Percentiles rank a stretch among this genome's conserved stretches.
phyloP scores from a whole-genome alignment of 2,329 filamentous ascomycete species.

The Huntiella bhutanensis region DNA sequence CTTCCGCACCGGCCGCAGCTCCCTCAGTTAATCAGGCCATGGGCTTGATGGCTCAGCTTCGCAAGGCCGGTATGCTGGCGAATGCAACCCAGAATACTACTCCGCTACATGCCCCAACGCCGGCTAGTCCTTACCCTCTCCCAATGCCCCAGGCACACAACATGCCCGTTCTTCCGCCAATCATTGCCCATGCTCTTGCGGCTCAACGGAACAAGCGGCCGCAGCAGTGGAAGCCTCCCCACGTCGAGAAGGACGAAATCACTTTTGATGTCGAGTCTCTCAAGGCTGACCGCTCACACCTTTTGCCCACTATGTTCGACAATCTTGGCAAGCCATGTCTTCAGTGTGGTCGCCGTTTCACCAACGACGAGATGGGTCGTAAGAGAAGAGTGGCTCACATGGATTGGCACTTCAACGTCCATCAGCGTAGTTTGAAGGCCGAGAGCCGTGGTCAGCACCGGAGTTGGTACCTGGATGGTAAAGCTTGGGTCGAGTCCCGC shows the following conservation, averaged over 20 bases:
- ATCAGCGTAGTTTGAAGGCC: constrained; percentile 71
- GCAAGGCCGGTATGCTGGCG: constrained; percentile 47
- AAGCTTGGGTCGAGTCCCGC: constrained; percentile 76
- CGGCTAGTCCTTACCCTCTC: constrained; percentile 20
- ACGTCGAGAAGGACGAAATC: constrained; percentile 12
- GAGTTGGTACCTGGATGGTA: constrained; percentile 86
- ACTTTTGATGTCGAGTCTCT: constrained; percentile 48
- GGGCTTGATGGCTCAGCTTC: constrained; percentile 46
- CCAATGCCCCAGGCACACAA: constrained; percentile 17
- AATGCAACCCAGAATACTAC: constrained; percentile 12
- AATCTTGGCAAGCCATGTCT: constrained; percentile 71
- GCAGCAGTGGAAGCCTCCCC: constrained; percentile 13
- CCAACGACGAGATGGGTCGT: constrained; percentile 54
- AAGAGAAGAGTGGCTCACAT: constrained; percentile 80
- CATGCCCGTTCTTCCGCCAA: constrained; percentile 15
- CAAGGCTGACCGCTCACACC: constrained; percentile 39
- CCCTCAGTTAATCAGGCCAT: constrained; percentile 28
- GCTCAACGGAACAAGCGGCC: constrained; percentile 13
- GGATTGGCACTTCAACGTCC: constrained; percentile 96
- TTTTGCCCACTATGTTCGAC: constrained; percentile 60
- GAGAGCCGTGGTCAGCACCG: constrained; percentile 75
- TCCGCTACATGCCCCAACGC: background rate
- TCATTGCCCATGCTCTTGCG: constrained; percentile 21
- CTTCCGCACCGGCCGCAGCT: constrained; percentile 16
- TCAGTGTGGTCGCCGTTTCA: constrained; percentile 79